Percentiles rank a stretch among this genome's conserved stretches.
These are phyloP conservation scores for Backusella macrospora DNA, from an alignment of 192 early-diverging fungal species.

Conservation along the genomic window DNA sequence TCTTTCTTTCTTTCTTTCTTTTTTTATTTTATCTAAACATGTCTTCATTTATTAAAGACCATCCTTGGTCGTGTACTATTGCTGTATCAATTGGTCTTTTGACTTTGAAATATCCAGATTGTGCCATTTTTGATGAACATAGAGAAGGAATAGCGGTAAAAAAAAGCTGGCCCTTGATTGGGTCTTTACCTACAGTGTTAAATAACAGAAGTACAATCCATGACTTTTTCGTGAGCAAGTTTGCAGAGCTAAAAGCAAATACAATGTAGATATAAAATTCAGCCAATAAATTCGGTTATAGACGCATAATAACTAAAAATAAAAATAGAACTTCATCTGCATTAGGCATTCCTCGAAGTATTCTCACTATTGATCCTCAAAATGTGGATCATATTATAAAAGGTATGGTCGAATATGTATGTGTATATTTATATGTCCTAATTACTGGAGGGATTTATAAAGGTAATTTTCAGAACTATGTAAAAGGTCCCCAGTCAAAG, in stretches of 20 bases:
- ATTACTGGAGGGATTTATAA: background rate
- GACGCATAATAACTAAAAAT: background rate
- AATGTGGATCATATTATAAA: conserved; percentile 38
- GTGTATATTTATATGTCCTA: background rate
- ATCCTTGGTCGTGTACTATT: background rate
- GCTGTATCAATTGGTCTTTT: background rate
- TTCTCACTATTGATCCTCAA: conserved; percentile 31
- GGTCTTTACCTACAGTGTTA: conserved; percentile 11
- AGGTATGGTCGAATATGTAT: conserved; percentile 5
- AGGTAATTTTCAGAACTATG: conserved; percentile 39
- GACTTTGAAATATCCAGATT: conserved; percentile 26
- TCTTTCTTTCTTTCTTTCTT: background rate
- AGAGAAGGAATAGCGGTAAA: background rate
- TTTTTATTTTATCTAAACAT: background rate
- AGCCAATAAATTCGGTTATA: no score
- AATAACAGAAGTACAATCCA: background rate
- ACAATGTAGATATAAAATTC: conserved; percentile 3
- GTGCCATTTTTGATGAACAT: conserved; percentile 23
- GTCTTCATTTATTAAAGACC: background rate
- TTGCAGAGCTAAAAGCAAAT: background rate
- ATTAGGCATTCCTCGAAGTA: conserved; percentile 18
- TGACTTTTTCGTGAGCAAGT: conserved; percentile 9
- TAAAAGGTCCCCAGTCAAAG: conserved; percentile 43
- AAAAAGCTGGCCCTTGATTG: conserved; percentile 28
- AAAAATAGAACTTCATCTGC: conserved; percentile 15